A percentile compares a stretch with the other conserved stretches of the same genome.
These are phyloP conservation scores for Phaffia rhodozyma DNA, from an alignment of 1,284 basidiomycete genomes.

Conservation along the genomic window DNA sequence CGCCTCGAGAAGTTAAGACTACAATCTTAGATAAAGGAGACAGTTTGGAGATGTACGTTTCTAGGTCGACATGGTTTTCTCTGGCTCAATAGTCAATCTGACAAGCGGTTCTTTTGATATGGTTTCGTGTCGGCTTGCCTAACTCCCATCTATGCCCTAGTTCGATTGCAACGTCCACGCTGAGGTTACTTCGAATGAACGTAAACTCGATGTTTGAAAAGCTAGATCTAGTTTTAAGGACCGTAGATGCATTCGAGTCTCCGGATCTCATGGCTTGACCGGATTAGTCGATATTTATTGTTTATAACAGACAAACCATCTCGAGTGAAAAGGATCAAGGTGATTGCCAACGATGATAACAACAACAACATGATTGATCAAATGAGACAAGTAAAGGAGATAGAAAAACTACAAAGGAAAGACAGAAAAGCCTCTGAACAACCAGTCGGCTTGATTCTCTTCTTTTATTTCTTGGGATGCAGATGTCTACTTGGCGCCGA, in stretches of 20 bases:
- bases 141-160: slow-evolving; percentile 37
- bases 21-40: slow-evolving; percentile 41
- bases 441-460: not conserved
- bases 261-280: too few relatives aligned
- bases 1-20: slow-evolving; percentile 61
- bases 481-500: not conserved
- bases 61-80: not conserved
- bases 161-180: slow-evolving; percentile 58
- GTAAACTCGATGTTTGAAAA: slow-evolving; percentile 78
- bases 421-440: not conserved
- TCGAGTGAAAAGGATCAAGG: too few relatives aligned
- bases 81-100: not conserved
- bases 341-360: too few relatives aligned
- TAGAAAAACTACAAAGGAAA: not conserved
- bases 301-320: too few relatives aligned
- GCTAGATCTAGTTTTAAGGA: slow-evolving; percentile 66
- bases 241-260: slow-evolving; percentile 54
- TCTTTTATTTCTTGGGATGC: not conserved
- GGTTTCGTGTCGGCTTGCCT: not conserved
- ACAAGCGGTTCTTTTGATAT: not conserved
- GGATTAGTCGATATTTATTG: too few relatives aligned
- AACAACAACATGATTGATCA: too few relatives aligned
- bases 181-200: slow-evolving; percentile 67
- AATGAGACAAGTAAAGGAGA: not conserved
- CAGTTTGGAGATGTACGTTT: not conserved